These are phyloP conservation scores for Gymnopilus dilepis DNA, from an alignment of 768 basidiomycete genomes.

Conservation along the genomic window DNA sequence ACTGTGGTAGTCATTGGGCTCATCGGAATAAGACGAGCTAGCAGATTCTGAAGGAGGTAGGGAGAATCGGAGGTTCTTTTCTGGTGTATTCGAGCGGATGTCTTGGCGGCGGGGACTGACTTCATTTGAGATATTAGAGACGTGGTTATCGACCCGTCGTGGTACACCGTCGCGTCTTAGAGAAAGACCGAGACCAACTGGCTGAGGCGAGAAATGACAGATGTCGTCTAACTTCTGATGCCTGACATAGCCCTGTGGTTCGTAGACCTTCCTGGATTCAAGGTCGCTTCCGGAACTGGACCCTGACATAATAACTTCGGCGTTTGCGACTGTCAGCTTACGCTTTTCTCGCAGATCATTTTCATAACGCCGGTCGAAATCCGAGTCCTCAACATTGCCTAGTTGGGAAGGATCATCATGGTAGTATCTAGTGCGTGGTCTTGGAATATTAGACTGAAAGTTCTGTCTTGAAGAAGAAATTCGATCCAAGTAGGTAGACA, in stretches of 20 bases:
- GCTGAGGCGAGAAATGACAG: background rate
- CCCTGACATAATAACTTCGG: slow-evolving; percentile 45
- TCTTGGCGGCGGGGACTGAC: background rate
- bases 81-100: background rate
- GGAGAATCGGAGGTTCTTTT: slow-evolving; percentile 33
- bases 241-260: background rate
- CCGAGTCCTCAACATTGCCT: slow-evolving; percentile 45
- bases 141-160: background rate
- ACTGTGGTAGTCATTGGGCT: slow-evolving; percentile 9
- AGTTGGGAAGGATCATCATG: slow-evolving; percentile 27
- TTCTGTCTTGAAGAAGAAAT: slow-evolving; percentile 13
- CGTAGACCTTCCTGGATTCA: slow-evolving; percentile 21
- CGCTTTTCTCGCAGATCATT: slow-evolving; percentile 41
- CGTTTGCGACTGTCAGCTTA: slow-evolving; percentile 51
- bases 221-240: background rate
- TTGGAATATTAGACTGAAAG: slow-evolving; percentile 41
- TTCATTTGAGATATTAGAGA: background rate
- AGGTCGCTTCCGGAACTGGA: slow-evolving; percentile 47
- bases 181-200: slow-evolving; percentile 32
- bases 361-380: slow-evolving; percentile 48
- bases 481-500: background rate
- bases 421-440: slow-evolving; percentile 33
- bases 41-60: slow-evolving; percentile 34
- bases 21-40: slow-evolving; percentile 30
- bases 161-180: slow-evolving; percentile 15